These are phyloP conservation scores for Suhomyces choctaworum DNA, from an alignment of 1,139 yeast species.

Conservation along the genomic window DNA sequence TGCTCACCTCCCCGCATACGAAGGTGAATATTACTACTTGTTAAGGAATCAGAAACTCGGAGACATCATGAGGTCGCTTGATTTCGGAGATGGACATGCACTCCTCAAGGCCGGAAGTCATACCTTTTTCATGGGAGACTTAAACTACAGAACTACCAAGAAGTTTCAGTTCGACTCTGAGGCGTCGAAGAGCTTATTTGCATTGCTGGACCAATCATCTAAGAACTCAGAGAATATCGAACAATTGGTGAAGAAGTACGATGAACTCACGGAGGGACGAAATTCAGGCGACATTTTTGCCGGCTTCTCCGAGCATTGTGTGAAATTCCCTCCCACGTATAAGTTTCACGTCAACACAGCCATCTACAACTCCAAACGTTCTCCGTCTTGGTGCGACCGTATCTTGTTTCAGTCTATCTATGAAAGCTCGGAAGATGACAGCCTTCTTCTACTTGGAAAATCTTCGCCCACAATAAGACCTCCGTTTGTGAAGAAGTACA, in stretches of 20 bases:
- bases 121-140: slow-evolving; percentile 76
- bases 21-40: slow-evolving; percentile 52
- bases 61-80: slow-evolving; percentile 52
- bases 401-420: slow-evolving; percentile 59
- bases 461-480: slow-evolving; percentile 10
- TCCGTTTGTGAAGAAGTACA: slow-evolving; percentile 39
- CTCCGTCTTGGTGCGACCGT: slow-evolving; percentile 91
- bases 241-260: slow-evolving; percentile 39
- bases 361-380: slow-evolving; percentile 57
- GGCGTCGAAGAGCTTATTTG: slow-evolving; percentile 3
- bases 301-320: slow-evolving; percentile 64
- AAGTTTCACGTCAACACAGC: slow-evolving; percentile 56
- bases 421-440: slow-evolving; percentile 15
- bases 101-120: slow-evolving; percentile 58
- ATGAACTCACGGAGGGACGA: slow-evolving; percentile 58
- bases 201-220: slow-evolving; percentile 9
- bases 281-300: slow-evolving; percentile 48
- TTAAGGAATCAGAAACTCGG: slow-evolving; percentile 55
- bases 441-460: slow-evolving; percentile 5
- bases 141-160: slow-evolving; percentile 68
- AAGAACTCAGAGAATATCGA: slow-evolving; percentile 17
- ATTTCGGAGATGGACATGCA: slow-evolving; percentile 61
- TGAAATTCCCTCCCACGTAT: slow-evolving; percentile 74
- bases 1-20: slow-evolving; percentile 77
- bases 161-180: slow-evolving; percentile 16